Evolutionary conservation across 2,329 filamentous ascomycete species (phyloP).

Genomic region (Diaporthe sp.): DNA sequence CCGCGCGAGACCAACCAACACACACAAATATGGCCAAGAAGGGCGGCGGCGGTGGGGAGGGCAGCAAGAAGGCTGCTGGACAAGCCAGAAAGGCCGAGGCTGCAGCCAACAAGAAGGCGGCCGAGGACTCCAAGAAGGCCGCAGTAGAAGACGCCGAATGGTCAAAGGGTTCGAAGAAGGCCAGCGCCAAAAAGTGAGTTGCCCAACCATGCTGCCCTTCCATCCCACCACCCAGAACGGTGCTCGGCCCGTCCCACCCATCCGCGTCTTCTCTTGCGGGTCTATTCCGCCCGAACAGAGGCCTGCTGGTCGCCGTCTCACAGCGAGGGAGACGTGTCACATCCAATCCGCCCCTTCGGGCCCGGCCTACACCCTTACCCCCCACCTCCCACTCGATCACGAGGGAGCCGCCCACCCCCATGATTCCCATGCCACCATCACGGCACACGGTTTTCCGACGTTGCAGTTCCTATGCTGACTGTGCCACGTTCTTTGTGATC

Average conservation of each 20-base stretch:
- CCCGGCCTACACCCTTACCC: neutral
- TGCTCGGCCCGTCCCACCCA: conserved; percentile 27
- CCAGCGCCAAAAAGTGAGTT: conserved; percentile 86
- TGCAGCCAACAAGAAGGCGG: conserved; percentile 84
- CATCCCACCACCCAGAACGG: neutral
- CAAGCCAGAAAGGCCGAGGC: conserved; percentile 94
- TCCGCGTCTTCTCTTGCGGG: neutral
- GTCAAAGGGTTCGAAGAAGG: conserved; percentile 85
- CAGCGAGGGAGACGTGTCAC: conserved; percentile 7
- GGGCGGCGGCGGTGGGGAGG: conserved; percentile 80
- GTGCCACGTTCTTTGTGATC: conserved; percentile 19
- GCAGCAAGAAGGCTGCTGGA: conserved; percentile 89
- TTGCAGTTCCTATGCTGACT: conserved; percentile 17
- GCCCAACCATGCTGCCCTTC: conserved; percentile 12
- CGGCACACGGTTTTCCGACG: neutral
- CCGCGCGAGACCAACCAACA: conserved; percentile 1
- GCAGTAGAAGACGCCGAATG: conserved; percentile 82
- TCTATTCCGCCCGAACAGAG: neutral
- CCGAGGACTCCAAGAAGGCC: conserved; percentile 75
- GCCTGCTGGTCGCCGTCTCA: neutral
- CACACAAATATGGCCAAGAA: conserved; percentile 75
- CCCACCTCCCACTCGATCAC: neutral
- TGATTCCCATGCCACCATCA: conserved; percentile 6
- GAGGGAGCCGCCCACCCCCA: neutral
- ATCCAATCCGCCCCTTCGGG: neutral